A percentile compares a stretch with the other conserved stretches of the same genome.
phyloP scores from a whole-genome alignment of 306 rosid species.

The Lathyrus sativus region DNA sequence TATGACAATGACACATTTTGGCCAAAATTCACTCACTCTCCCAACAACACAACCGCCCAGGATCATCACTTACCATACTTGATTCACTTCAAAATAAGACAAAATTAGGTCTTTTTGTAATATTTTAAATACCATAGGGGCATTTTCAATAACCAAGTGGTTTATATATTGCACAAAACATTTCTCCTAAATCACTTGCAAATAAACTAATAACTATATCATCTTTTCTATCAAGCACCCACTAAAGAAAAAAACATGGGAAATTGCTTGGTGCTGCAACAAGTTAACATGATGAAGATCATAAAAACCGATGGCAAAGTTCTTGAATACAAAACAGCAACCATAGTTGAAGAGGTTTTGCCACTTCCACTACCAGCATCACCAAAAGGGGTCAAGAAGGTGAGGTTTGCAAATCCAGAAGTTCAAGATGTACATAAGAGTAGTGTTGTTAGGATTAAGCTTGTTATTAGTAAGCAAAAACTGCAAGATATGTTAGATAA shows the following conservation, averaged over 20 bases:
- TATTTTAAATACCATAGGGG: constrained; percentile 41
- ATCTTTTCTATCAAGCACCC: constrained; percentile 20
- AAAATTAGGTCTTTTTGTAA: constrained; percentile 47
- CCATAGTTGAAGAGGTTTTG: constrained; percentile 57
- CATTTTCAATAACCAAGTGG: constrained; percentile 28
- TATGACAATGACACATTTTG: constrained; percentile 17
- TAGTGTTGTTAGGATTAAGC: constrained; percentile 68
- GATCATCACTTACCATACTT: not conserved
- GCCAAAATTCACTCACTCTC: constrained; percentile 47
- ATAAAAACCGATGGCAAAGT: constrained; percentile 75
- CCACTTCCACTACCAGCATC: constrained; percentile 44
- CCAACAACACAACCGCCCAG: constrained; percentile 12
- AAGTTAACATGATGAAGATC: constrained; percentile 53
- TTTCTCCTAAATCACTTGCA: constrained; percentile 14
- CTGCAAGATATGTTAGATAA: constrained; percentile 58
- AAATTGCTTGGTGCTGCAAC: constrained; percentile 63
- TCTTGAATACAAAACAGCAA: constrained; percentile 72
- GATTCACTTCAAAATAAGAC: constrained; percentile 27
- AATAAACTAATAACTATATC: constrained; percentile 15
- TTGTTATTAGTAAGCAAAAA: constrained; percentile 71
- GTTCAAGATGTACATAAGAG: constrained; percentile 48
- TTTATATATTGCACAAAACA: constrained; percentile 43
- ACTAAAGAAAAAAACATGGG: constrained; percentile 58
- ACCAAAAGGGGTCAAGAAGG: constrained; percentile 54
- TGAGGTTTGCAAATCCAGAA: constrained; percentile 66